Conservation (phyloP, 768 basidiomycete species). For the Russula vinacea region DNA sequence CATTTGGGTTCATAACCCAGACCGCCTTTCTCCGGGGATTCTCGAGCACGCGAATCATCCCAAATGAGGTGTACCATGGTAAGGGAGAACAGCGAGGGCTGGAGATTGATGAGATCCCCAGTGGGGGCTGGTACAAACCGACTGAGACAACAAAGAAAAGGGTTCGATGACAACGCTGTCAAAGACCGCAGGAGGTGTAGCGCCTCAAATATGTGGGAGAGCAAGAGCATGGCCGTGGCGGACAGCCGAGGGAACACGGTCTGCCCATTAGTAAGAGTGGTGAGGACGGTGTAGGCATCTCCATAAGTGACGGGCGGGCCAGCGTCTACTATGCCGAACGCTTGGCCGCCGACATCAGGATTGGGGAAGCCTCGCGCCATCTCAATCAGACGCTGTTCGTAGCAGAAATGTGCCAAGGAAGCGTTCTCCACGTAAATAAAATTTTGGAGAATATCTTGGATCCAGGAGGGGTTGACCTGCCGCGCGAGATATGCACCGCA, state of each 20-base stretch:
- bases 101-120: conserved; percentile 40
- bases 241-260: conserved; percentile 55
- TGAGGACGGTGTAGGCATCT: conserved; percentile 56
- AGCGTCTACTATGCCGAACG: conserved; percentile 64
- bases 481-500: conserved; percentile 62
- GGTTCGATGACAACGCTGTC: conserved; percentile 31
- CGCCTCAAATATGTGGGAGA: conserved; percentile 61
- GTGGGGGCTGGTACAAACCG: conserved; percentile 31
- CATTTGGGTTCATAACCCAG: conserved; percentile 39
- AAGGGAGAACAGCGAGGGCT: conserved; percentile 41
- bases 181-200: conserved; percentile 37
- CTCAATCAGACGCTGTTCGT: conserved; percentile 69
- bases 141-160: conserved; percentile 37
- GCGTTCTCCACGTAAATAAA: conserved; percentile 77
- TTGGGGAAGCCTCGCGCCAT: conserved; percentile 39
- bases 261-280: conserved; percentile 55
- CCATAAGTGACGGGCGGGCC: conserved; percentile 61
- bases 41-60: conserved; percentile 42
- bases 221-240: conserved; percentile 58
- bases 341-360: conserved; percentile 72
- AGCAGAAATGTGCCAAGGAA: conserved; percentile 65
- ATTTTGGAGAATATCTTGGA: conserved; percentile 53
- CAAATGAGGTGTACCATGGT: conserved; percentile 40
- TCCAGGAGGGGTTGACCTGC: conserved; percentile 61
- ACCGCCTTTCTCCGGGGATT: conserved; percentile 38